phyloP scores from a whole-genome alignment of 192 early-diverging fungal genomes.

The Coemansia sp. region DNA sequence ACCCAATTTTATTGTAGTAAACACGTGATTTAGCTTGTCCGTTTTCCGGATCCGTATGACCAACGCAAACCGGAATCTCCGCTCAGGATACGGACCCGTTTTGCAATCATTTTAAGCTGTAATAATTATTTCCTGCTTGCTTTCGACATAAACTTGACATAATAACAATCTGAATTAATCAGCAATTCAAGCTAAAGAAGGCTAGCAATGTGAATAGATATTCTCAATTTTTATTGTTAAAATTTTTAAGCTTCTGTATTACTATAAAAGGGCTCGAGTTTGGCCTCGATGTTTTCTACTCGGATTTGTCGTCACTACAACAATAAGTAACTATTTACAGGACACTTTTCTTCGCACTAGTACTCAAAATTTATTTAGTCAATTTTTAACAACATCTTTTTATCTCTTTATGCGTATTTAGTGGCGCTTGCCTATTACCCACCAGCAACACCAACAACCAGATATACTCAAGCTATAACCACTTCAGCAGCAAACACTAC shows the following conservation, averaged over 20 bases:
- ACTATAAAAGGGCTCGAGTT: conserved; percentile 1
- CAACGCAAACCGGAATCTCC: no score
- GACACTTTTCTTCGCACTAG: neutral
- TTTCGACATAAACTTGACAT: no score
- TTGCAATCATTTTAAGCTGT: no score
- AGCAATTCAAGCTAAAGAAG: neutral
- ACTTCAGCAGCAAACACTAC: neutral
- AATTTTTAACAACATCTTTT: conserved; percentile 12
- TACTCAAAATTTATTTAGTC: conserved; percentile 9
- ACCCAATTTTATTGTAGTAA: neutral
- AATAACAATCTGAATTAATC: no score
- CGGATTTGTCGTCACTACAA: neutral
- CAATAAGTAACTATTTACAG: no score
- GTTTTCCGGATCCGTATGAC: no score
- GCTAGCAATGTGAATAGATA: no score
- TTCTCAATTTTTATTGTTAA: no score
- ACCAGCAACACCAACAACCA: conserved; percentile 4
- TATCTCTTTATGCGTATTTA: conserved; percentile 39
- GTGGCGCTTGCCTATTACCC: conserved; percentile 19
- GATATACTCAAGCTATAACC: neutral
- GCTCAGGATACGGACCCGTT: no score
- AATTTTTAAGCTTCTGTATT: neutral
- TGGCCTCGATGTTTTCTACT: neutral
- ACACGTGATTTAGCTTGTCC: no score
- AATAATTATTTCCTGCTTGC: no score